Evolutionary conservation across 2,329 filamentous ascomycete genomes (phyloP), one percentile per base, ranked within the genome.

Genomic region (Sclerotinia glacialis): DNA sequence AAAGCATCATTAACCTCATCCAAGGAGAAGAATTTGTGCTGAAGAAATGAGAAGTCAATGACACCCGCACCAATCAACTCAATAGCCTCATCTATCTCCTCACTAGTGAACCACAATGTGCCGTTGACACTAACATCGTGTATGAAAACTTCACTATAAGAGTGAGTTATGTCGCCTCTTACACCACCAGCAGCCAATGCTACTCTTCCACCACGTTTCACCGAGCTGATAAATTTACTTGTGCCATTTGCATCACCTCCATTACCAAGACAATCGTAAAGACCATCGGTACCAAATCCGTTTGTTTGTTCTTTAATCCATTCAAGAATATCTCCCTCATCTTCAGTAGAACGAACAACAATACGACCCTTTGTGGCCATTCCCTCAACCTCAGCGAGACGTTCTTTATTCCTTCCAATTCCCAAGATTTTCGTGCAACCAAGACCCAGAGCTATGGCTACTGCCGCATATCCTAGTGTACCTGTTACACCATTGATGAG

Each of bases 221-320:
- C 5, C 18, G 50, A 34, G 28, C 50, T 53, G 4, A 53, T 53
- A 3, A 53, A 4, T 53, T 34, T 53, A 0, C 26, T 2, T 18
- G 50, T 53, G 6, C 28, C 28, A 2, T 34, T 9, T 31, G 28
- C 9, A 34, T 53, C 18, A 7, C 50, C 50, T 14, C 50, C 50
- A n/a, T 53, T 53, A 34, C 50, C 50, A n/a, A 53, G 50, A 53
- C 50, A 53, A 53, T 53, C 50, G 28, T 53, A 53, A 53, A 53
- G 28, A n/a, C 28, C 50, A 34, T 53, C 50, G 5, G 50, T 18
- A 12, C 50, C 50, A 21, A 7, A n/a, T 34, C 50, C 50, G 31
- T 34, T 34, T 12, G 28, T 53, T 11, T 53, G 28, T 7, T 53
- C 28, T 11, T 53, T 34, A 21, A 53, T 14, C 50, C 50, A 53